Conservation (phyloP, 2,329 filamentous ascomycete genomes). For the Talaromyces sp. region DNA sequence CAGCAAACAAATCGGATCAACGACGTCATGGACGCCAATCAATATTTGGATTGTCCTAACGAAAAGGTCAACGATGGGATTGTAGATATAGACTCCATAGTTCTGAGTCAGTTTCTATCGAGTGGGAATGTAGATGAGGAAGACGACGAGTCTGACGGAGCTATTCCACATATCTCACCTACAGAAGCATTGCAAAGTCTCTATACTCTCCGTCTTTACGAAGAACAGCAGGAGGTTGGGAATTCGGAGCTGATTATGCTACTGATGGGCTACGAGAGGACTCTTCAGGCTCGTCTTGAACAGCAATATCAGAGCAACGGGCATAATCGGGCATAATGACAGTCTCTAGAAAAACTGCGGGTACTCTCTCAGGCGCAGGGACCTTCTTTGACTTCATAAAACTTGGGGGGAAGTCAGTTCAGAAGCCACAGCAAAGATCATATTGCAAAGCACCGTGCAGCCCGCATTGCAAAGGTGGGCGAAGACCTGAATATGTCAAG, state of each 20-base stretch:
- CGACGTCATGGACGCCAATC: constrained; percentile 8
- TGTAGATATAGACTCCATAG: constrained; percentile 11
- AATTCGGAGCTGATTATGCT: not conserved
- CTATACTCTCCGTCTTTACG: constrained; percentile 13
- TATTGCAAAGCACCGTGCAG: too few relatives aligned
- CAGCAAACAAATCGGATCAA: constrained; percentile 6
- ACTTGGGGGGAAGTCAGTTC: too few relatives aligned
- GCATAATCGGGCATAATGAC: not conserved
- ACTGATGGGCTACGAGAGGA: constrained; percentile 2
- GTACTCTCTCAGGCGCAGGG: too few relatives aligned
- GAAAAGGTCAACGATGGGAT: constrained; percentile 15
- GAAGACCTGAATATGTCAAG: too few relatives aligned
- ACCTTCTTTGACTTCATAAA: too few relatives aligned
- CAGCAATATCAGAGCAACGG: not conserved
- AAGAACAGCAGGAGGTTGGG: constrained; percentile 13
- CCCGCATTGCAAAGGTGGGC: too few relatives aligned
- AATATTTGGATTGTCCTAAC: constrained; percentile 13
- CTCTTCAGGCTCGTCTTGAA: not conserved
- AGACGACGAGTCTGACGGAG: not conserved
- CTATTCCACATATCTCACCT: not conserved
- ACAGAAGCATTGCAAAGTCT: constrained; percentile 7
- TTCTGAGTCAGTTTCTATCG: constrained; percentile 10
- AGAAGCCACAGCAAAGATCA: too few relatives aligned
- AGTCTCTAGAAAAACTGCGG: too few relatives aligned
- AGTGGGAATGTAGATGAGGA: not conserved